Evolutionary conservation across 2,329 filamentous ascomycete species (phyloP).

Genomic region (Ascochyta viciae-villosae): DNA sequence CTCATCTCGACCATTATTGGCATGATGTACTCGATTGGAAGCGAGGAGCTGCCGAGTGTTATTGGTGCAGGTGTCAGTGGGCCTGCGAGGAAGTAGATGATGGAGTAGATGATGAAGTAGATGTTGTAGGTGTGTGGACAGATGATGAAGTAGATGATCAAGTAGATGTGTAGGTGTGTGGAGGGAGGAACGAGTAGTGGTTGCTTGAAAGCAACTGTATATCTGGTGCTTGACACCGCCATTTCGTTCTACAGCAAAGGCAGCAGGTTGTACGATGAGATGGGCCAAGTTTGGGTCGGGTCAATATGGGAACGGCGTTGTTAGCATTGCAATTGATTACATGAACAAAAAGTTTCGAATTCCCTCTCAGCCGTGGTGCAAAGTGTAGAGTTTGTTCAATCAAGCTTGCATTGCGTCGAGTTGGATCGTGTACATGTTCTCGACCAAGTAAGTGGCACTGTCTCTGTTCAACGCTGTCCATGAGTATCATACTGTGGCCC

Average conservation of each 20-base stretch:
- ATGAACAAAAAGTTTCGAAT: slow-evolving; percentile 15
- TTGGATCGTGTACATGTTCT: background rate
- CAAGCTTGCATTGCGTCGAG: slow-evolving; percentile 3
- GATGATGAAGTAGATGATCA: background rate
- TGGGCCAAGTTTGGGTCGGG: slow-evolving; percentile 24
- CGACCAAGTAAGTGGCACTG: background rate
- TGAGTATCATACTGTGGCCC: slow-evolving; percentile 20
- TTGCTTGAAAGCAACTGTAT: slow-evolving; percentile 29
- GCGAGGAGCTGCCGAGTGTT: slow-evolving; percentile 88
- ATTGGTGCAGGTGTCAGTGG: slow-evolving; percentile 93
- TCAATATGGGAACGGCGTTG: slow-evolving; percentile 39
- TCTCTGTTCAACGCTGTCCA: slow-evolving; percentile 27
- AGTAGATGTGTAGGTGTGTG: too few species aligned
- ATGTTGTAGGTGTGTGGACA: slow-evolving; percentile 2
- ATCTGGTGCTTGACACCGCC: slow-evolving; percentile 37
- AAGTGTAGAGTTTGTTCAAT: background rate
- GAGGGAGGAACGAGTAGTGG: background rate
- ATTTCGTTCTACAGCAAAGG: slow-evolving; percentile 21
- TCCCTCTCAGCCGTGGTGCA: background rate
- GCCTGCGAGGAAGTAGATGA: slow-evolving; percentile 54
- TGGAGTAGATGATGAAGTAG: background rate
- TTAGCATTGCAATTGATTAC: slow-evolving; percentile 40
- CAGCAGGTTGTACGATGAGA: slow-evolving; percentile 33
- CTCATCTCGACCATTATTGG: slow-evolving; percentile 75
- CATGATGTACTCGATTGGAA: slow-evolving; percentile 82